Evolutionary conservation across 352 stramenopile genomes (phyloP).

Genomic region (Poterioochromonas sp.): DNA sequence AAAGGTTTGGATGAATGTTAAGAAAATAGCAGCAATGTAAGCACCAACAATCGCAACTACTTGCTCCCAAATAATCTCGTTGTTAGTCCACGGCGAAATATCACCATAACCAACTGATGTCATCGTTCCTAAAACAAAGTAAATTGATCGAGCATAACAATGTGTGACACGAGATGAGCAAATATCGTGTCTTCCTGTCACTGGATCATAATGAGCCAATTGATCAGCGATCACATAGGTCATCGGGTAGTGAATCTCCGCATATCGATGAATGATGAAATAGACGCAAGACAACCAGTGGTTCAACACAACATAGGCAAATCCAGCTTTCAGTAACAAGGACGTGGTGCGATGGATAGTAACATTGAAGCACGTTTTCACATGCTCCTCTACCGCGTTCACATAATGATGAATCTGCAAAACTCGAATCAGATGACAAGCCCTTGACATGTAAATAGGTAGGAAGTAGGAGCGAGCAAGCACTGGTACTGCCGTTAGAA

Average conservation of each 20-base stretch:
- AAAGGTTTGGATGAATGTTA: too few relatives aligned
- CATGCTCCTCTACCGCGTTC: not conserved
- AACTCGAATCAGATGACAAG: not conserved
- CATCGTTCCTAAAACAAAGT: not conserved
- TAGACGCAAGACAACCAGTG: conserved; percentile 1
- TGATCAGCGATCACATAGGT: not conserved
- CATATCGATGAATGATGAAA: not conserved
- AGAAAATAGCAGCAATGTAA: not conserved
- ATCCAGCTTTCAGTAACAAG: too few relatives aligned
- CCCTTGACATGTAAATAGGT: not conserved
- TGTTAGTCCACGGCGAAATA: not conserved
- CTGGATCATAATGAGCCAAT: not conserved
- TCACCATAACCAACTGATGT: not conserved
- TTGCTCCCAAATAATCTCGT: not conserved
- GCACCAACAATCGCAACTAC: not conserved
- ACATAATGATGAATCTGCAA: not conserved
- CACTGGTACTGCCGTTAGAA: not conserved
- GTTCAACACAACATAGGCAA: not conserved
- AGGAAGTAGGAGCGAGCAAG: not conserved
- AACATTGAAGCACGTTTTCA: not conserved
- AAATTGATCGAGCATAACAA: not conserved
- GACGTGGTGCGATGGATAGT: too few relatives aligned
- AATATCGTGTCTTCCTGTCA: not conserved
- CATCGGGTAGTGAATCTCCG: not conserved
- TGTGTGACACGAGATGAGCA: not conserved